Evolutionary conservation across 106 monocot genomes (phyloP), one percentile per base, ranked within the genome.

Genomic region (Apostasia ramifera): DNA sequence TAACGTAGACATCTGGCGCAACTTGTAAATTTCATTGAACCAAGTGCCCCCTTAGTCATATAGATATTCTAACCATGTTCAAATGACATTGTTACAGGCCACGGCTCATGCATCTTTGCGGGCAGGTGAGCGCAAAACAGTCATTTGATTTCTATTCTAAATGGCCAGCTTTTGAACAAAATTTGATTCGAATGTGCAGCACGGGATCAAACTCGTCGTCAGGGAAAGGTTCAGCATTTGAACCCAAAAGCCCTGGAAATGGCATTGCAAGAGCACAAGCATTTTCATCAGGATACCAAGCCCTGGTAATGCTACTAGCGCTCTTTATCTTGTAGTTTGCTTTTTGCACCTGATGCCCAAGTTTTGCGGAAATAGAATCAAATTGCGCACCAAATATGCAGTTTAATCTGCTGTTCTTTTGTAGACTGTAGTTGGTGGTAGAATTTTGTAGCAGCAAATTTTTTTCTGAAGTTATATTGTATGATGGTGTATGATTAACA

Each of bases 41-140:
- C 44, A 1, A 46, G 1, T 5, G 10, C 8, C 4, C 2, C 43
- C 41, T 15, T 57, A 12, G 13, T 14, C 45, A 4, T 26, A 45
- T 60, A n/a, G 12, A 6, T 2, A 6, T 47, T 53, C 40, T 12
- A 12, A 58, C 9, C n/a, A 43, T 61, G 47, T 37, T 47, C 40
- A 2, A 12, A n/a, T 47, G n/a, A 62, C 57, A 41, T 62, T 62
- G 41, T 61, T 74, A 62, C 74, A 93, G 93, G 89, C 40, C 70
- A 83, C 70, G 90, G 87, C 56, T 79, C 78, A 45, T 94, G 94
- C 74, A 83, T 94, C 64, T 94, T 90, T 65, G 79, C 82, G 2
- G 94, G 94, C 76, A 90, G 90, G 94, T 94, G 47, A 76, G 74
- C 76, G 11, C 2, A 45, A 3, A 38, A 42, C 5, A 13, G 42